Evolutionary conservation across 352 stramenopile species (phyloP), one percentile per base, ranked within the genome.

Genomic region (Pythium biforme): DNA sequence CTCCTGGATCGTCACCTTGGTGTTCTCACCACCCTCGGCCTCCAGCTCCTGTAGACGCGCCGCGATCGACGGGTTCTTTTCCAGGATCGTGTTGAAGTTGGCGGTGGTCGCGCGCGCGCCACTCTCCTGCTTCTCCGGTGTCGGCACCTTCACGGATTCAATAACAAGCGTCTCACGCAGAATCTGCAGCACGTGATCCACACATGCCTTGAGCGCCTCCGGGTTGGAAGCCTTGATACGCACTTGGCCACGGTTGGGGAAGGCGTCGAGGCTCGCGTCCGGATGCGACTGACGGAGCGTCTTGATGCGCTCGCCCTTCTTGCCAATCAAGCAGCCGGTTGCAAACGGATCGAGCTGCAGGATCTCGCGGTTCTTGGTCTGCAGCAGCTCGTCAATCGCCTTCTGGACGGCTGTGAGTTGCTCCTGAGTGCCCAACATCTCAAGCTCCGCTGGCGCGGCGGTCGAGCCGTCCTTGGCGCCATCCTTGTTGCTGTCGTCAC

Each of bases 241-340:
- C 5, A 93, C 81, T 39, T 88, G 74, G 12, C 83, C 81, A 49
- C 81, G 79, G 26, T 73, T 76, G n/a, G 77, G 75, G 66, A 89
- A 93, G 25, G 81, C 81, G 27, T 90, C 80, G n/a, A 93, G 50
- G 22, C 51, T 88, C 9, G 81, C 82, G 9, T 88, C 79, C 2
- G 79, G 81, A 56, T 90, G 79, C 39, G 69, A 74, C 54, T 75
- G 66, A 25, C 84, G 84, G 57, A 93, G 64, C 15, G 80, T 45
- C 45, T 90, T 90, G 51, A 93, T 93, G 39, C 82, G 79, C 53
- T 93, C 84, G 31, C 84, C 84, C 68, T 93, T 93, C 45, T 88
- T 89, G 10, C 84, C 84, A 23, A 93, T 93, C 52, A 93, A 66
- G 37, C 82, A 90, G 1, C 77, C 77, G 3, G 76, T 81, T 2